Conservation (phyloP, 345 rosid genomes). For the Eucalyptus sp. region DNA sequence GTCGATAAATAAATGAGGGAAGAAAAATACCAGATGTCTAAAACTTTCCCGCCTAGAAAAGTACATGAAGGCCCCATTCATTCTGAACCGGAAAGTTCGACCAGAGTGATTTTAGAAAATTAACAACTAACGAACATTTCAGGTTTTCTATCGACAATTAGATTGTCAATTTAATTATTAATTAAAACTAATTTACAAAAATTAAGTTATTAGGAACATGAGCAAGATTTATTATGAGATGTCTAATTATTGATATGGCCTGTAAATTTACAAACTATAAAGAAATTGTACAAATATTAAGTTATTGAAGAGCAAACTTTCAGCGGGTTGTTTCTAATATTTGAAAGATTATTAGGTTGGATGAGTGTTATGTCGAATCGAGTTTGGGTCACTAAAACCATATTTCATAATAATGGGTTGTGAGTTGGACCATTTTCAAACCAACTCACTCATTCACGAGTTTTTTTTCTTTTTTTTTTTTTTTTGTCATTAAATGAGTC, state of each 20-base stretch:
- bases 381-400: no score
- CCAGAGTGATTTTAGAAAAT: neutral
- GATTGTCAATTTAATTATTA: neutral
- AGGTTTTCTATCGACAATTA: neutral
- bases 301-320: neutral
- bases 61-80: neutral
- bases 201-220: neutral
- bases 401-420: no score
- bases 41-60: neutral
- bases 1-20: no score
- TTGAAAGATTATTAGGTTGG: no score
- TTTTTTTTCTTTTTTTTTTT: no score
- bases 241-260: neutral
- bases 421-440: no score
- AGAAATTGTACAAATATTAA: no score
- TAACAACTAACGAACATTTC: no score
- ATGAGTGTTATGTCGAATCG: no score
- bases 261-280: neutral
- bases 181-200: neutral
- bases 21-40: no score
- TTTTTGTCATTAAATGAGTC: no score
- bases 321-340: neutral
- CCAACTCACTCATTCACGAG: rapidly evolving
- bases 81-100: no score
- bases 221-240: neutral